phyloP scores from a whole-genome alignment of 2,329 filamentous ascomycete genomes.

The Bipolaris bicolor region DNA sequence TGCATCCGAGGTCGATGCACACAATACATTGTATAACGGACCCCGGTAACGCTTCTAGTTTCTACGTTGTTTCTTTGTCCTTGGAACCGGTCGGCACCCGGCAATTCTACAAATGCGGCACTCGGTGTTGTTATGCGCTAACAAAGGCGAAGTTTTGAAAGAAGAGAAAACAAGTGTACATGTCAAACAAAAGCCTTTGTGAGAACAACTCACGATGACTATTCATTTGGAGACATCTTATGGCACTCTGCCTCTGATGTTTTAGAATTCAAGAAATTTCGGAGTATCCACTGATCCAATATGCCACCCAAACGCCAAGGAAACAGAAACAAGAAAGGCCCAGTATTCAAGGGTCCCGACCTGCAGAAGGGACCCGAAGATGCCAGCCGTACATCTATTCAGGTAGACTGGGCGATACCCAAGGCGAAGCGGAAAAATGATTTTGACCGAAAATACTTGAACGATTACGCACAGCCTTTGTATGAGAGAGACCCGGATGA shows the following conservation, averaged over 20 bases:
- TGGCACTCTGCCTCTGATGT: not conserved
- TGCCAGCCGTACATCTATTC: not conserved
- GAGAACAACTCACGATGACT: not conserved
- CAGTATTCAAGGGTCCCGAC: not conserved
- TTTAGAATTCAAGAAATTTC: not conserved
- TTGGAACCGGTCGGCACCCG: not conserved
- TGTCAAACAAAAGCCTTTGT: not conserved
- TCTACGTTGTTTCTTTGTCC: constrained; percentile 1
- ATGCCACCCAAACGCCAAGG: constrained; percentile 6
- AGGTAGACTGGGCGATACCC: constrained; percentile 10
- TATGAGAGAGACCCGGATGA: constrained; percentile 3
- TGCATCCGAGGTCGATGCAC: too few species aligned
- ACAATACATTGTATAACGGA: too few species aligned
- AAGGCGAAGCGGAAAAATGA: constrained; percentile 1
- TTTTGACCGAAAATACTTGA: not conserved
- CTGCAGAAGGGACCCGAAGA: not conserved
- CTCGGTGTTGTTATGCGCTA: not conserved
- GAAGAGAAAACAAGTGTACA: not conserved
- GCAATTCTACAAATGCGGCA: not conserved
- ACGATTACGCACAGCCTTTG: constrained; percentile 9
- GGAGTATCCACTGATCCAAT: not conserved
- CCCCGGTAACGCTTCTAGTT: too few species aligned
- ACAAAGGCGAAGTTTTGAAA: constrained; percentile 6
- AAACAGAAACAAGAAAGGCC: not conserved
- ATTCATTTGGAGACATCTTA: not conserved